phyloP scores from a whole-genome alignment of 73 alveolate species.

The Effrenium voratum region DNA sequence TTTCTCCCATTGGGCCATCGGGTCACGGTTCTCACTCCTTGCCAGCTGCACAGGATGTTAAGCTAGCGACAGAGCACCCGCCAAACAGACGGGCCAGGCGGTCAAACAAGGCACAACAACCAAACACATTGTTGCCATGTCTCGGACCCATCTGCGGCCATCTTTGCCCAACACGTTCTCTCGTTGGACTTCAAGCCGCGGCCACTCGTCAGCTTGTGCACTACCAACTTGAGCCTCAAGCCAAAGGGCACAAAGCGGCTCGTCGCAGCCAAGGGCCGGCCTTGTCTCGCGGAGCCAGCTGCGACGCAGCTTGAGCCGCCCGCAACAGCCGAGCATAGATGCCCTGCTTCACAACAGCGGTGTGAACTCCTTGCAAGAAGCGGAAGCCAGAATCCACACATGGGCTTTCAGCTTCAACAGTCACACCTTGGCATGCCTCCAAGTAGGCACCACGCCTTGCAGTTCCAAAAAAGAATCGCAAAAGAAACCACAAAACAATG shows the following conservation, averaged over 20 bases:
- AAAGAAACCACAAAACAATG: too few species aligned
- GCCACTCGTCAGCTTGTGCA: conserved; percentile 10
- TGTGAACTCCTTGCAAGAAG: conserved; percentile 40
- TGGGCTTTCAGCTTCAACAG: too few species aligned
- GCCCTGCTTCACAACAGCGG: conserved; percentile 66
- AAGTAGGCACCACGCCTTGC: too few species aligned
- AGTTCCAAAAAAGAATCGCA: too few species aligned
- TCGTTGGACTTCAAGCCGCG: conserved; percentile 63
- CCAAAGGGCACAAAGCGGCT: too few species aligned
- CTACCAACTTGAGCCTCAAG: neutral
- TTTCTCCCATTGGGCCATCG: conserved; percentile 77
- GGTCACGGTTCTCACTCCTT: conserved; percentile 39
- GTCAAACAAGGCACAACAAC: neutral
- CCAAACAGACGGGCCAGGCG: neutral
- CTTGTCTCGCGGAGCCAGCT: neutral
- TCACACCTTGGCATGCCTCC: too few species aligned
- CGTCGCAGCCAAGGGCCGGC: too few species aligned
- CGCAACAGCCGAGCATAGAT: conserved; percentile 70
- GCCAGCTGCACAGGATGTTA: neutral
- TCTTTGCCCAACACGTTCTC: conserved; percentile 55
- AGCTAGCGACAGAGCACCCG: neutral
- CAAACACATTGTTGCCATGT: neutral
- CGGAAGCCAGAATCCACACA: too few species aligned
- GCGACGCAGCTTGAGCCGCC: conserved; percentile 54
- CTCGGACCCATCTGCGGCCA: neutral